These are phyloP conservation scores for Sanguinoderma infundibulare DNA, from an alignment of 1,284 basidiomycete species.

Conservation along the genomic window DNA sequence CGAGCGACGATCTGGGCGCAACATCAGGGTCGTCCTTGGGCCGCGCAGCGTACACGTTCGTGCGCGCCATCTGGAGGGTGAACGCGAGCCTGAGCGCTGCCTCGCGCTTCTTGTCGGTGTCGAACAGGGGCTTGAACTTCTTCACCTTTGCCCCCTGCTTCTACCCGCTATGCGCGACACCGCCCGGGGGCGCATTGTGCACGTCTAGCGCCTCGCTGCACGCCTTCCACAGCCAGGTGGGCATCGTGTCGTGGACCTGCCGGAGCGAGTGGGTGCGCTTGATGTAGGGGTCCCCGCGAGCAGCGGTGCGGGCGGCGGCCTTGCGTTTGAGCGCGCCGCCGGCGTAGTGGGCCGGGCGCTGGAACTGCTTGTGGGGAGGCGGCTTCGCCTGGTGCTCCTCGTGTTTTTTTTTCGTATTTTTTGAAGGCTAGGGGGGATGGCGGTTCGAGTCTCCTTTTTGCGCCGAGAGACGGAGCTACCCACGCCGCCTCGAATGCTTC, in stretches of 20 bases:
- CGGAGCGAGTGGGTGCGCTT: slow-evolving; percentile 6
- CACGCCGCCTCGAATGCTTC: slow-evolving; percentile 9
- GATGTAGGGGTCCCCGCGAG: slow-evolving; percentile 7
- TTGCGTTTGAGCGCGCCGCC: slow-evolving; percentile 1
- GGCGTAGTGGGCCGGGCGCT: background rate
- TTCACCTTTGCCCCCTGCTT: background rate
- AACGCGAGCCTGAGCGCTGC: background rate
- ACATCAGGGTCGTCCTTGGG: background rate
- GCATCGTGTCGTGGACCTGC: slow-evolving; percentile 1
- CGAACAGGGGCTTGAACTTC: slow-evolving; percentile 3
- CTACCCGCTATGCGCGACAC: background rate
- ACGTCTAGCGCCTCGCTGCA: slow-evolving; percentile 5
- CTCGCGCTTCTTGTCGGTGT: slow-evolving; percentile 8
- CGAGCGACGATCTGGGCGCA: background rate
- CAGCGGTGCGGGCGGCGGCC: background rate
- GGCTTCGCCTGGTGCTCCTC: slow-evolving; percentile 3
- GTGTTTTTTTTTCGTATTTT: slow-evolving; percentile 1
- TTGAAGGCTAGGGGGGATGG: background rate
- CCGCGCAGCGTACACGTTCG: background rate
- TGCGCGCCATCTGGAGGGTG: background rate
- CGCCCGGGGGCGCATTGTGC: background rate
- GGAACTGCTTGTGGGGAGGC: slow-evolving; percentile 4
- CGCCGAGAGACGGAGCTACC: background rate
- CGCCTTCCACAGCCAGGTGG: slow-evolving; percentile 9
- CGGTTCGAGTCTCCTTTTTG: background rate